Evolutionary conservation across 148 eudicot species (phyloP).

Genomic region (Vaccinium myrtillus): DNA sequence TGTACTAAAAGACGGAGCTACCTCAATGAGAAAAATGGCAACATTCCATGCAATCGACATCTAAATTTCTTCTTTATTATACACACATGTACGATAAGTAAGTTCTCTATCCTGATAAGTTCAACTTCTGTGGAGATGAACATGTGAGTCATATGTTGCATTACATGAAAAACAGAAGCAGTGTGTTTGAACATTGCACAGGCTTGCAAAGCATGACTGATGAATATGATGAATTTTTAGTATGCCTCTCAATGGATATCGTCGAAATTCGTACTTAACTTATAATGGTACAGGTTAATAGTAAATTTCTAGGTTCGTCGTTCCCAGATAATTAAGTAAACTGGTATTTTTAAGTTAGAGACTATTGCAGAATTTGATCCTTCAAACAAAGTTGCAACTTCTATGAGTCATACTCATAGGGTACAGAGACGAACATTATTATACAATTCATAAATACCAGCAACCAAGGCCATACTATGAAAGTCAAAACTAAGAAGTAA

Average conservation of each 20-base stretch:
- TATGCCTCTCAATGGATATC: not conserved
- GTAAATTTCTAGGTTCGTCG: not conserved
- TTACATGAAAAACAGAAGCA: not conserved
- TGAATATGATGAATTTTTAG: not conserved
- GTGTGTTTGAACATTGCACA: not conserved
- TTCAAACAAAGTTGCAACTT: not conserved
- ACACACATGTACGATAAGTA: not conserved
- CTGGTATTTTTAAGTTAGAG: not conserved
- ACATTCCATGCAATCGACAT: not conserved
- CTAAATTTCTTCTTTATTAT: not conserved
- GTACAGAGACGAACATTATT: not conserved
- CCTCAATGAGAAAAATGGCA: not conserved
- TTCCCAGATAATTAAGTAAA: not conserved
- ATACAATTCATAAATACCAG: not conserved
- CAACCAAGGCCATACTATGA: not conserved
- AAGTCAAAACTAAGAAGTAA: not conserved
- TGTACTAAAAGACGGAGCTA: not conserved
- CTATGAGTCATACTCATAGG: not conserved
- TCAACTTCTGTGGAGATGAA: not conserved
- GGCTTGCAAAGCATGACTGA: not conserved
- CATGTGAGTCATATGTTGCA: not conserved
- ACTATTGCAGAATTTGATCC: too few relatives aligned
- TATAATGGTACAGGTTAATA: not conserved
- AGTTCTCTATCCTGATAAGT: not conserved
- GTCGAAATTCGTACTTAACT: not conserved